These are phyloP conservation scores for Hyaloscypha bicolor DNA, from an alignment of 495 filamentous ascomycete genomes.

Conservation along the genomic window DNA sequence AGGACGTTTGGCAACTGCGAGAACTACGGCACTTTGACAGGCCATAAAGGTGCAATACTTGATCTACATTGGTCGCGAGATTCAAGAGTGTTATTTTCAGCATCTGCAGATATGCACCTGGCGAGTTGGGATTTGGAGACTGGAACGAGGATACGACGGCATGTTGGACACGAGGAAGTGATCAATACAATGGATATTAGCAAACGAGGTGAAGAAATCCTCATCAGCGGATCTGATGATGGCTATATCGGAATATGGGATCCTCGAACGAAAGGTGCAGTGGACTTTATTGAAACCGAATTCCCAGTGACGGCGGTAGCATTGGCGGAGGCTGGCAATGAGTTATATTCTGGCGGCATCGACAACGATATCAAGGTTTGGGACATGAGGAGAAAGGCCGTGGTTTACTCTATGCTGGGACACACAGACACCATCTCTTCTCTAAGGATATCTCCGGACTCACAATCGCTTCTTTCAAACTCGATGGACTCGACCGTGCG, in stretches of 20 bases:
- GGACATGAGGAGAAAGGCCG: slow-evolving; percentile 89
- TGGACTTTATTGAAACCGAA: slow-evolving; percentile 86
- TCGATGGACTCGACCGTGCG: slow-evolving; percentile 91
- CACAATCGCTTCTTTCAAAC: slow-evolving; percentile 86
- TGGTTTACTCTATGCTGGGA: slow-evolving; percentile 84
- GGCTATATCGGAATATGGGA: slow-evolving; percentile 97
- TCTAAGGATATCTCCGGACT: slow-evolving; percentile 86
- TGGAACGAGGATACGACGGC: slow-evolving; percentile 82
- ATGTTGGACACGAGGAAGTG: slow-evolving; percentile 91
- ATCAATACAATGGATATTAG: slow-evolving; percentile 89
- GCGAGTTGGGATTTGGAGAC: slow-evolving; percentile 95
- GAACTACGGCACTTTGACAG: slow-evolving; percentile 85
- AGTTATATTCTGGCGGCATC: slow-evolving; percentile 93
- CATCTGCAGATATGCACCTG: slow-evolving; percentile 88
- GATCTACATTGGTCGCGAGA: slow-evolving; percentile 98
- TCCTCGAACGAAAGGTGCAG: slow-evolving; percentile 84
- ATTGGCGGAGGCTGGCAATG: slow-evolving; percentile 88
- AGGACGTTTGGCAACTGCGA: slow-evolving; percentile 87
- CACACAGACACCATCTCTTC: slow-evolving; percentile 93
- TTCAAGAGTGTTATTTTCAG: slow-evolving; percentile 86
- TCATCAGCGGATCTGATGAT: slow-evolving; percentile 90
- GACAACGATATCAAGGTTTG: slow-evolving; percentile 98
- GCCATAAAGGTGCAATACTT: slow-evolving; percentile 86
- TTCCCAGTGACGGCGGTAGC: slow-evolving; percentile 93
- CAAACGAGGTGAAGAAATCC: slow-evolving; percentile 83